Percentiles rank a stretch among this genome's conserved stretches.
Evolutionary conservation across 345 rosid species (phyloP).

Genomic region (Camelina laxa): DNA sequence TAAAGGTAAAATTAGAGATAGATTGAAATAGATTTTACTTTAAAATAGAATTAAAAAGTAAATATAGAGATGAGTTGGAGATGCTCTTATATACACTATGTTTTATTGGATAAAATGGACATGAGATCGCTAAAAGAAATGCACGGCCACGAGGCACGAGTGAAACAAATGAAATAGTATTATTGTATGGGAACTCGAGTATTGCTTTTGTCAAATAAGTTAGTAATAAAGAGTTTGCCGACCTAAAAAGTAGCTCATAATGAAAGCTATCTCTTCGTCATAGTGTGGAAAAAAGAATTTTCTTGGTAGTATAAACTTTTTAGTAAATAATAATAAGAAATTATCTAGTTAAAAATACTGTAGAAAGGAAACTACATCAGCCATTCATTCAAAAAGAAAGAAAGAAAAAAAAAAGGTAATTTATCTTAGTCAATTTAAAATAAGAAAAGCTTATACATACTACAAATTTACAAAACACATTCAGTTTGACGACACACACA

Average conservation of each 20-base stretch:
- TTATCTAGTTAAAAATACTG: neutral
- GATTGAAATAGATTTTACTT: too few relatives aligned
- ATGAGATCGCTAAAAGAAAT: too few relatives aligned
- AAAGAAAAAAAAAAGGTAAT: neutral
- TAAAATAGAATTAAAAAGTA: too few relatives aligned
- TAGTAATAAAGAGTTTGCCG: conserved; percentile 1
- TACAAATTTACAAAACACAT: neutral
- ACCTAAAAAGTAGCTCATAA: conserved; percentile 34
- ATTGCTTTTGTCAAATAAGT: neutral
- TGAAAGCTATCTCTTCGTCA: conserved; percentile 4
- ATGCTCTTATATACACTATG: too few relatives aligned
- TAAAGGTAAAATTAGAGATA: too few relatives aligned
- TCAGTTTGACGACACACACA: neutral
- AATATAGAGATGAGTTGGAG: too few relatives aligned
- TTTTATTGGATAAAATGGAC: too few relatives aligned
- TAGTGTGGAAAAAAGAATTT: neutral
- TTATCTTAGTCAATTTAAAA: neutral
- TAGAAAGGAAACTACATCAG: neutral
- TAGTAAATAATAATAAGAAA: neutral
- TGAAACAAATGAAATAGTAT: too few relatives aligned
- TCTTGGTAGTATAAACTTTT: neutral
- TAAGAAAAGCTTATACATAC: neutral
- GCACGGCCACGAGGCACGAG: too few relatives aligned
- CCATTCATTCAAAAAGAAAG: neutral
- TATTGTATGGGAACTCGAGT: too few relatives aligned